Evolutionary conservation across 208 protist species (phyloP), one percentile per base, ranked within the genome.

Genomic region (Leishmania martiniquensis): DNA sequence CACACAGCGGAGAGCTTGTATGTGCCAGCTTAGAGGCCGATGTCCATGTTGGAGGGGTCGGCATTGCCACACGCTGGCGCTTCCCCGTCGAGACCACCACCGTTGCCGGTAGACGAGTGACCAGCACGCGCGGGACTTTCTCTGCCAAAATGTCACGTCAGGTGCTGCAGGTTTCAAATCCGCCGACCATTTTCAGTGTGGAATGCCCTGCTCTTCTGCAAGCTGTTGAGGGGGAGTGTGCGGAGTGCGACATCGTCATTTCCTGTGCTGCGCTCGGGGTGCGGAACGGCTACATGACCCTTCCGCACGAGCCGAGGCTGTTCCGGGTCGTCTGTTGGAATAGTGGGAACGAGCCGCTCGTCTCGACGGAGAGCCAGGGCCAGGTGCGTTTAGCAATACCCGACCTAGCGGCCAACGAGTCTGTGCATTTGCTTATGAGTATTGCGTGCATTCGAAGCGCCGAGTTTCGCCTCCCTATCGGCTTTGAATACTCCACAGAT

Each of bases 161-260:
- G n/a, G 59, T 75, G 51, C 59, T 91, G 52, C 71, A 60, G n/a
- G 81, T 90, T 17, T 44, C 70, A 4, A 86, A 88, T 68, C 81
- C 79, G 17, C 51, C 82, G 32, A 79, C 78, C 39, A 51, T 82
- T 44, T 75, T 93, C 32, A 81, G 76, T n/a, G 66, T 89, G 34
- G 71, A 87, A 44, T 81, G 80, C 75, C 79, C 87, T 3, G 77
- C 77, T 47, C 57, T 75, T 32, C 70, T 91, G n/a, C 76, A 81
- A 68, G 87, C 75, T 22, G 77, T 93, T 34, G 89, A 93, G 78
- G 89, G 89, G 7, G 89, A 93, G 71, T 82, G 81, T n/a, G 78
- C 85, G 10, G 67, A 62, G 76, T 71, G 86, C 25, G 75, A 85
- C 59, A 76, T 93, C 47, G 57, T 80, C 1, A 70, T 93, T 45